These are phyloP conservation scores for Thymus mandschuricus DNA, from an alignment of 257 asterid genomes.

Conservation along the genomic window DNA sequence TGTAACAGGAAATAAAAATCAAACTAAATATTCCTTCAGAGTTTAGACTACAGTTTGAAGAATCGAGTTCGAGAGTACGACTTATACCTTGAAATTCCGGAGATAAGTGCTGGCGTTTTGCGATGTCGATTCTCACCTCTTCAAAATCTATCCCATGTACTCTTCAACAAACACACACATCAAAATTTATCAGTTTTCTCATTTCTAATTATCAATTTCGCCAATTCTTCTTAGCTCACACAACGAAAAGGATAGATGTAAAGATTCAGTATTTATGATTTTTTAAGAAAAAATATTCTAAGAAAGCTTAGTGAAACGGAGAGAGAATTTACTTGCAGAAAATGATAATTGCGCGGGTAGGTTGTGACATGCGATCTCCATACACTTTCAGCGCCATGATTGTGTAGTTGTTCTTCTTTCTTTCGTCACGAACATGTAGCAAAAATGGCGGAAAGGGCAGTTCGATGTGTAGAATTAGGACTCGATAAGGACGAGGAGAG, in stretches of 20 bases:
- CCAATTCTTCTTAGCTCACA: background rate
- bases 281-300: background rate
- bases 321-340: slow-evolving; percentile 79
- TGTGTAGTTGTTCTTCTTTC: slow-evolving; percentile 3
- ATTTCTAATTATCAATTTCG: background rate
- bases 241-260: background rate
- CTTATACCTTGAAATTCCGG: slow-evolving; percentile 70
- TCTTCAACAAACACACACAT: slow-evolving; percentile 46
- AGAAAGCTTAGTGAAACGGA: slow-evolving; percentile 1
- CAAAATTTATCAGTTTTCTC: slow-evolving; percentile 24
- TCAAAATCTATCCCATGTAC: slow-evolving; percentile 83
- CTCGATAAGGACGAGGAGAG: background rate
- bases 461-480: slow-evolving; percentile 1
- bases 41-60: background rate
- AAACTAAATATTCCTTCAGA: background rate
- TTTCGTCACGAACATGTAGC: background rate
- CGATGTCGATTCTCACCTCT: slow-evolving; percentile 62
- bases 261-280: slow-evolving; percentile 1
- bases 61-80: background rate
- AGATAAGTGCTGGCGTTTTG: slow-evolving; percentile 61
- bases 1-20: slow-evolving; percentile 30
- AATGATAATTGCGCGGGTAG: slow-evolving; percentile 82
- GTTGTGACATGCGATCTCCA: slow-evolving; percentile 89
- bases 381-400: slow-evolving; percentile 66
- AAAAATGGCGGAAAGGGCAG: slow-evolving; percentile 25